A percentile compares a stretch with the other conserved stretches of the same genome.
Conservation (phyloP, 495 filamentous ascomycete genomes). For the Cryomyces minteri region DNA sequence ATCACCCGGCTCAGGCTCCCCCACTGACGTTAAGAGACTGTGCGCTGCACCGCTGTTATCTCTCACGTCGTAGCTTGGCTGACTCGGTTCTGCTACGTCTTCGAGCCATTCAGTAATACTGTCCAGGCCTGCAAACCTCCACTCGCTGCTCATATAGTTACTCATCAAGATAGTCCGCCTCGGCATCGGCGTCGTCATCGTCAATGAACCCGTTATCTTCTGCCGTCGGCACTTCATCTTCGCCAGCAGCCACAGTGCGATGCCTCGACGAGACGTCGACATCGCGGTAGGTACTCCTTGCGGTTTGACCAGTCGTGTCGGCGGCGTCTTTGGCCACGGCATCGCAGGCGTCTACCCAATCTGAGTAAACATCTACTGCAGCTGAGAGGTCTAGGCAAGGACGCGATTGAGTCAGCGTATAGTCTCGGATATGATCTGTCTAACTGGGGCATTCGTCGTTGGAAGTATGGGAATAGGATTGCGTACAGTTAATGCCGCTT, state of each 20-base stretch:
- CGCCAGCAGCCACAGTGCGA: slow-evolving; percentile 11
- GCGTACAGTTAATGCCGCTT: slow-evolving; percentile 77
- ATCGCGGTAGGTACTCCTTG: slow-evolving; percentile 3
- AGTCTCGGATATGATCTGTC: not conserved
- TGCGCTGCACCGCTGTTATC: too few species aligned
- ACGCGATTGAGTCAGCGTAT: not conserved
- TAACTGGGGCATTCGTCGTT: not conserved
- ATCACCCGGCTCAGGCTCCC: too few species aligned
- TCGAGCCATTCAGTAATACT: too few species aligned
- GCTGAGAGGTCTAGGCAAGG: slow-evolving; percentile 56
- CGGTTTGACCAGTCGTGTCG: not conserved
- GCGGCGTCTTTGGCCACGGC: slow-evolving; percentile 40
- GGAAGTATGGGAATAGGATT: not conserved
- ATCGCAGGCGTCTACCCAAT: slow-evolving; percentile 97
- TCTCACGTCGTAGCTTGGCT: too few species aligned
- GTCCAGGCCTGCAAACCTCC: not conserved
- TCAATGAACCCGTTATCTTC: slow-evolving; percentile 16
- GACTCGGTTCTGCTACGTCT: too few species aligned
- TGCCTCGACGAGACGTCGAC: slow-evolving; percentile 3
- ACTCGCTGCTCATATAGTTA: not conserved
- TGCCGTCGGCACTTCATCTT: too few species aligned
- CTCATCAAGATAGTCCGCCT: slow-evolving; percentile 25
- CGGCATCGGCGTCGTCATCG: slow-evolving; percentile 18
- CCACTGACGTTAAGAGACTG: too few species aligned
- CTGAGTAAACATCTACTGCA: slow-evolving; percentile 86